These are phyloP conservation scores for Dictyostelium discoideum DNA, from an alignment of 78 protist species.

Conservation along the genomic window dicty_2.7 NC_007088.5:5636501-5637000, in stretches of 20 bases:
- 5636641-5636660: background rate
- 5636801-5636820: background rate
- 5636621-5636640: background rate
- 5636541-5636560: constrained; percentile 21
- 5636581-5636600: constrained; percentile 41
- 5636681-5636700: constrained; percentile 43
- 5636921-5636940: constrained; percentile 2
- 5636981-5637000: background rate
- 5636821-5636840: background rate
- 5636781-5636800: constrained; percentile 8
- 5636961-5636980: background rate
- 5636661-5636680: constrained; percentile 18
- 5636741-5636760: constrained; percentile 20
- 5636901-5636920: background rate
- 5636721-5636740: background rate
- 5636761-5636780: constrained; percentile 13
- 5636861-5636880: background rate
- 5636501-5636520: constrained; percentile 58
- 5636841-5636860: background rate
- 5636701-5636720: constrained; percentile 42
- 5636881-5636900: constrained; percentile 14
- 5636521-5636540: constrained; percentile 68
- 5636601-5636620: background rate
- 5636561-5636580: background rate
- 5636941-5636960: background rate